Evolutionary conservation across 2,329 filamentous ascomycete species (phyloP).

Genomic region (Emergomyces orientalis): DNA sequence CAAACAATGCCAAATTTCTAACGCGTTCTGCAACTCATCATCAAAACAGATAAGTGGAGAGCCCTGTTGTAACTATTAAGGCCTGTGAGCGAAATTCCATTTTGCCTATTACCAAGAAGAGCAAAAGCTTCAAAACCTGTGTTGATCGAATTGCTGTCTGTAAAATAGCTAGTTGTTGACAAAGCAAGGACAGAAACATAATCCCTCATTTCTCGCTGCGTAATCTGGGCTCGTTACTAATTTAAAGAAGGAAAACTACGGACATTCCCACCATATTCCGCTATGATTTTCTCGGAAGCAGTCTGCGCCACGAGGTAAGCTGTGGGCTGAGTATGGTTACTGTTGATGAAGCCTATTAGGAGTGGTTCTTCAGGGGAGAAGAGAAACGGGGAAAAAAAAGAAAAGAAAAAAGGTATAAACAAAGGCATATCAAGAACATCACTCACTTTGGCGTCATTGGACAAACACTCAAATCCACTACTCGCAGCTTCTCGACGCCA

Average conservation of each 20-base stretch:
- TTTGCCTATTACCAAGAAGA: no score
- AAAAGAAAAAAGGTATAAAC: background rate
- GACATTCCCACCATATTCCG: background rate
- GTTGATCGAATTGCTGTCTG: no score
- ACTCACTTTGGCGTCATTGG: conserved; percentile 11
- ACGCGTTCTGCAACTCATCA: no score
- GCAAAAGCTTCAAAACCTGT: no score
- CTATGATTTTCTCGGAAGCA: conserved; percentile 35
- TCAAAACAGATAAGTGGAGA: no score
- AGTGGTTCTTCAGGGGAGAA: background rate
- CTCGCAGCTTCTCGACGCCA: conserved; percentile 10
- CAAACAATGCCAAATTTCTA: no score
- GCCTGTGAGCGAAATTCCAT: no score
- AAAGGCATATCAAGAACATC: background rate
- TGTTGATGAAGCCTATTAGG: conserved; percentile 14
- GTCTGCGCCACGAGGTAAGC: conserved; percentile 43
- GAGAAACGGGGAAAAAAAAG: background rate
- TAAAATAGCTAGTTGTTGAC: no score
- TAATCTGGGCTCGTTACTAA: background rate
- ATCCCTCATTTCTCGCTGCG: background rate
- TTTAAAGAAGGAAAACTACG: background rate
- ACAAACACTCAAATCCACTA: conserved; percentile 12
- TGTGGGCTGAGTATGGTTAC: conserved; percentile 40
- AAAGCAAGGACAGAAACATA: no score
- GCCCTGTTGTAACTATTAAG: no score